phyloP scores from a whole-genome alignment of 495 filamentous ascomycete species.

The Tuber melanosporum region DNA sequence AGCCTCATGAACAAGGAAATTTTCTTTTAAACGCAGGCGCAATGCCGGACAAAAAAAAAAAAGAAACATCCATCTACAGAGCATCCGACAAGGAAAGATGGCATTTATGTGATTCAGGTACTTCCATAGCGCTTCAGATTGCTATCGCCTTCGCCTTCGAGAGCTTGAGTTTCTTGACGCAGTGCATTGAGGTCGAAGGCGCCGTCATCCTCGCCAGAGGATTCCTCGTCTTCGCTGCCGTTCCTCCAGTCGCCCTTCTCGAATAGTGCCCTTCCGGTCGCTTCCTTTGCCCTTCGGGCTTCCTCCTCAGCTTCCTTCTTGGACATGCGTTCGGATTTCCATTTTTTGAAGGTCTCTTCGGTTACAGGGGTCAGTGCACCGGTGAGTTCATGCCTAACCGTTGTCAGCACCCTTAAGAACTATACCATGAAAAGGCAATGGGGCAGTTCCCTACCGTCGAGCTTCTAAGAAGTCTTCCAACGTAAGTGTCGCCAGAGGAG shows the following conservation, averaged over 20 bases:
- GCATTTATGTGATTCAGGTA: constrained; percentile 14
- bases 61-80: constrained; percentile 29
- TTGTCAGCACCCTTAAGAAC: constrained; percentile 11
- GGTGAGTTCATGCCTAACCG: constrained; percentile 58
- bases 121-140: constrained; percentile 36
- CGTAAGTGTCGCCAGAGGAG: constrained; percentile 85
- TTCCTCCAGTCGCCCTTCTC: constrained; percentile 89
- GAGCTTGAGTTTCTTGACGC: constrained; percentile 62
- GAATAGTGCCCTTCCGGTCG: constrained; percentile 88
- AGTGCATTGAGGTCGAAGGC: constrained; percentile 73
- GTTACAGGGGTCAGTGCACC: constrained; percentile 89
- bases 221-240: constrained; percentile 58
- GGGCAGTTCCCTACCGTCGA: constrained; percentile 57
- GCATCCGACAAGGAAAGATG: constrained; percentile 24
- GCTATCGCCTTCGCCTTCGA: constrained; percentile 45
- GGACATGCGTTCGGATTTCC: constrained; percentile 87
- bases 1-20: background rate
- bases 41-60: constrained; percentile 33
- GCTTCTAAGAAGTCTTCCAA: constrained; percentile 96
- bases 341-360: constrained; percentile 81
- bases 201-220: constrained; percentile 53
- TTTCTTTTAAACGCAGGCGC: constrained; percentile 3
- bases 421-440: background rate
- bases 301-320: constrained; percentile 93
- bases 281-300: constrained; percentile 82